Base-by-base conservation (phyloP, 176 grass and related monocot species). In the Tuctoria greenei region DNA sequence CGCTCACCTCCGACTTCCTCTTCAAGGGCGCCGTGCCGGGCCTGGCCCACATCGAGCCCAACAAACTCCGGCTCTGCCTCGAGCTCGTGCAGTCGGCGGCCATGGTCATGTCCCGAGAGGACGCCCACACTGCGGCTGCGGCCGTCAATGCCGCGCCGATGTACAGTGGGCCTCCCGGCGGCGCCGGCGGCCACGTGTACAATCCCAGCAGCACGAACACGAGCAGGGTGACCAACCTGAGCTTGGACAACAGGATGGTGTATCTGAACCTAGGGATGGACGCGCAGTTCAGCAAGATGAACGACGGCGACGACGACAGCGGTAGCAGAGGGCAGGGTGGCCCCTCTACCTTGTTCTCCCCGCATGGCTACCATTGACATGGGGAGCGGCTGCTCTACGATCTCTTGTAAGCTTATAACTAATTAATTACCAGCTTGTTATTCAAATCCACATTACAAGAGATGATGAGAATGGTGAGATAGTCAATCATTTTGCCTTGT, bases 1-100 rank as follows among this genome's bases (percentile, higher is more conserved):
- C 85, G 67, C 95, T 99, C 77, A 99, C 95, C 75, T 99, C 95
- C 57, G 95, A 99, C 60, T 95, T 99, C 88, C 95, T 99, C 54
- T 99, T 99, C 84, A 99, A 95, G 76, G 95, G 95, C 13, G 89
- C 92, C 8, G 89, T 99, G 38, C 95, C 95, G 35, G 95, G 95
- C 7, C 89, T 99, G 3, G 68, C 92, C 4, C 91, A 99, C 85
- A 88, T 99, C 81, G 95, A 99, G 73, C 95, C 95, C 45, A 99
- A 99, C 87, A 99, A 99, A 85, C 85, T 99, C 71, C 79, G 95
- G 0, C 95, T 99, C 11, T 99, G 95, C 81, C 92, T 99, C 17
- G 95, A 99, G 85, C 89, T 99, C 16, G 95, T 99, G 14, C 95
- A 99, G 71, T 99, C 95, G 2, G 95, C 95, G 3, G 95, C 95